Conservation (phyloP, 2,329 filamentous ascomycete species). For the Pseudocercospora eumusae region DNA sequence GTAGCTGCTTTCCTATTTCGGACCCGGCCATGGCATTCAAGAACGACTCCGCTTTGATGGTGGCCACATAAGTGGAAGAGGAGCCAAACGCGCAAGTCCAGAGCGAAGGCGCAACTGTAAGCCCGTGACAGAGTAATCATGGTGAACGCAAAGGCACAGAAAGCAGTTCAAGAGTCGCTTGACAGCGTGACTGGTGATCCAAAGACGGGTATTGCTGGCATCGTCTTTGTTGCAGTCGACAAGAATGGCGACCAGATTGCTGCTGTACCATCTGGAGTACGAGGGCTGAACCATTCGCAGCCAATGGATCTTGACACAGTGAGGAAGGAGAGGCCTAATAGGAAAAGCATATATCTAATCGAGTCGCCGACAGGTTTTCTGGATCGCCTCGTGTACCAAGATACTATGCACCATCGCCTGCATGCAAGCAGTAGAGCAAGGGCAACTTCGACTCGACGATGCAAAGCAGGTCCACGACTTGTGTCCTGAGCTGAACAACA, state of each 20-base stretch:
- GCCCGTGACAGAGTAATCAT: neutral
- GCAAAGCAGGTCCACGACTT: slow-evolving; percentile 43
- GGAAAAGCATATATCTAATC: neutral
- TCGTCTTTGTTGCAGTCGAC: slow-evolving; percentile 51
- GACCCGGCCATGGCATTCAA: slow-evolving; percentile 16
- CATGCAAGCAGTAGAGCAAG: slow-evolving; percentile 53
- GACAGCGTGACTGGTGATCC: slow-evolving; percentile 37
- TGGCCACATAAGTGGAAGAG: neutral
- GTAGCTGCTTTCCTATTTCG: slow-evolving; percentile 14
- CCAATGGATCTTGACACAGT: slow-evolving; percentile 60
- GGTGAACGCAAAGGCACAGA: slow-evolving; percentile 36
- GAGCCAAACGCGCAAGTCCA: neutral
- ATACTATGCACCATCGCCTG: slow-evolving; percentile 48
- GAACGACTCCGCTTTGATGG: slow-evolving; percentile 13
- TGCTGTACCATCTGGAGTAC: slow-evolving; percentile 47
- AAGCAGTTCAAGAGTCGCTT: slow-evolving; percentile 43
- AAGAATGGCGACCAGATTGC: slow-evolving; percentile 47
- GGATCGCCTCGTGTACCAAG: slow-evolving; percentile 57
- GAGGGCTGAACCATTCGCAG: slow-evolving; percentile 45
- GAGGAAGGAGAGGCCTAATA: neutral
- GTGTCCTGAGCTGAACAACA: slow-evolving; percentile 47
- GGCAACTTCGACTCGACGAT: slow-evolving; percentile 47
- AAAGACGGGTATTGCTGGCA: slow-evolving; percentile 43
- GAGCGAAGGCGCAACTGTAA: neutral
- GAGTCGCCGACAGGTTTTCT: slow-evolving; percentile 50